These are phyloP conservation scores for Colletotrichum theobromicola DNA, from an alignment of 2,329 filamentous ascomycete species.

Conservation along the genomic window DNA sequence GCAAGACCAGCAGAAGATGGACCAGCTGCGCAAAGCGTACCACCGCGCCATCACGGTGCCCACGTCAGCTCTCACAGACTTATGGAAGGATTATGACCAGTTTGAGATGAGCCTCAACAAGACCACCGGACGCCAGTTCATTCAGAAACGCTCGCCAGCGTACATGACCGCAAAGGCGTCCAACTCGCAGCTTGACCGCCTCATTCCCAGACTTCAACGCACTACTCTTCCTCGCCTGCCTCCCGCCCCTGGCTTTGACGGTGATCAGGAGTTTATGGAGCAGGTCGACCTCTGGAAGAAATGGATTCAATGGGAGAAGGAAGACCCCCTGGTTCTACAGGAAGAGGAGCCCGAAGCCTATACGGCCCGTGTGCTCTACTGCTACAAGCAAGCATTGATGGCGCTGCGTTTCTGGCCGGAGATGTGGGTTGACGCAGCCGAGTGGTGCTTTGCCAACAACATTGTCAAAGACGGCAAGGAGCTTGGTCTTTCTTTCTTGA, in stretches of 20 bases:
- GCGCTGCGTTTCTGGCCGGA: constrained; percentile 93
- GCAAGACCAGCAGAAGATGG: constrained; percentile 99
- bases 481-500: constrained; percentile 76
- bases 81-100: constrained; percentile 98
- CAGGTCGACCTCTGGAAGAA: constrained; percentile 91
- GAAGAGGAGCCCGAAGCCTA: constrained; percentile 79
- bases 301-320: constrained; percentile 96
- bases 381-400: constrained; percentile 94
- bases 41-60: constrained; percentile 89
- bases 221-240: constrained; percentile 82
- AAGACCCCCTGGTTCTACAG: constrained; percentile 86
- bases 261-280: constrained; percentile 80
- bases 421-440: constrained; percentile 93
- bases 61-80: constrained; percentile 77
- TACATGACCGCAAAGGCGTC: constrained; percentile 97
- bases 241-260: constrained; percentile 84
- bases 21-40: constrained; percentile 88
- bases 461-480: constrained; percentile 65
- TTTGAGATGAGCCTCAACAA: constrained; percentile 97
- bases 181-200: constrained; percentile 88
- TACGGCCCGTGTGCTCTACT: constrained; percentile 82
- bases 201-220: constrained; percentile 77
- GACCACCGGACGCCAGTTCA: constrained; percentile 88
- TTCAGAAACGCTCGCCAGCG: constrained; percentile 88
- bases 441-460: constrained; percentile 87